These are phyloP conservation scores for Pichia sorboxylosa DNA, from an alignment of 1,139 yeast species.

Conservation along the genomic window DNA sequence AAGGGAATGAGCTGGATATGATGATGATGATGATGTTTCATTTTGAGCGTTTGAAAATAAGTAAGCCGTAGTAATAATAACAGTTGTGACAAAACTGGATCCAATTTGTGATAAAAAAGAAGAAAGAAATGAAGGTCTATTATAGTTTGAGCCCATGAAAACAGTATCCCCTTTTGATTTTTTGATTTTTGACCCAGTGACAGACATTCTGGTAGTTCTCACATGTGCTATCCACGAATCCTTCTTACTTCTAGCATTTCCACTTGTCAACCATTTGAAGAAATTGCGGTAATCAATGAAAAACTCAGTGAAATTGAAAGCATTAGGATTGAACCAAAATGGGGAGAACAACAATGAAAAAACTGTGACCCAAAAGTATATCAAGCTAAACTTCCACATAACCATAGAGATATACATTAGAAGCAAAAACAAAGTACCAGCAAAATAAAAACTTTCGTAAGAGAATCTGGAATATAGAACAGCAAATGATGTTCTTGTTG, in stretches of 20 bases:
- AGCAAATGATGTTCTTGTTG: conserved; percentile 34
- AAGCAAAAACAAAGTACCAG: conserved; percentile 29
- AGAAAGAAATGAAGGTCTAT: conserved; percentile 30
- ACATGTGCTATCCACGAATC: conserved; percentile 34
- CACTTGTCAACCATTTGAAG: conserved; percentile 35
- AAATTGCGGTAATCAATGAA: conserved; percentile 36
- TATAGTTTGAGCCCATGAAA: conserved; percentile 25
- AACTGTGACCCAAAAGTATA: conserved; percentile 41
- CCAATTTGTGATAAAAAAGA: conserved; percentile 26
- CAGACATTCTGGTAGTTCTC: conserved; percentile 29
- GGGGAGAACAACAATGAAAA: conserved; percentile 35
- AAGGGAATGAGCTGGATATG: conserved; percentile 23
- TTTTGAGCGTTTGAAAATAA: conserved; percentile 36
- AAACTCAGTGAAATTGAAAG: conserved; percentile 37
- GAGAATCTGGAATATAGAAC: conserved; percentile 37
- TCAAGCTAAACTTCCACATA: conserved; percentile 36
- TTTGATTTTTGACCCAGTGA: conserved; percentile 34
- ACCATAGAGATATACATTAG: conserved; percentile 33
- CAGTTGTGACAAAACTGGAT: conserved; percentile 24
- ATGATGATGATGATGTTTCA: conserved; percentile 21
- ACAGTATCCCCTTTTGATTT: conserved; percentile 16
- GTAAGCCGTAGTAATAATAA: conserved; percentile 29
- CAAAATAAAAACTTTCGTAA: conserved; percentile 34
- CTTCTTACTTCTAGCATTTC: conserved; percentile 26
- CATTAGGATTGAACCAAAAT: conserved; percentile 41